Base-by-base conservation (phyloP, 2,329 filamentous ascomycete species). In the Pyrenophora teres region DNA sequence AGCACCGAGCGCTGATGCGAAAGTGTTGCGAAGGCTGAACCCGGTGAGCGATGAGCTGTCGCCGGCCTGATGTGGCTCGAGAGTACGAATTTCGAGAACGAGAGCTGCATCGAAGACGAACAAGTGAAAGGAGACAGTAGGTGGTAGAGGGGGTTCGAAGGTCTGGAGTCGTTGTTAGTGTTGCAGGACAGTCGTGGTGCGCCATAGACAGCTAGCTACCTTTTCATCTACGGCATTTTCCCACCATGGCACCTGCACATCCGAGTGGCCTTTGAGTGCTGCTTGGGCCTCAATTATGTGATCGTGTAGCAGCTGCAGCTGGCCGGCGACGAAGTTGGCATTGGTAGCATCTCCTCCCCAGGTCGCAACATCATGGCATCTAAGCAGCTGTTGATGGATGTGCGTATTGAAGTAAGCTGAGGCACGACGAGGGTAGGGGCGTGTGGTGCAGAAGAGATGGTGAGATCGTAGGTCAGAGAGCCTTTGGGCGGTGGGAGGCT, bases 311-410 rank as follows among this genome's bases (percentile, higher is more conserved):
- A 86, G 75, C 48, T 79, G 76, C 66, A 85, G 73, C 76, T 86
- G 82, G 50, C 83, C 79, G 58, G 77, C 79, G 65, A 85, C 81
- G 70, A 84, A 83, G 63, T 77, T 75, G 41, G 82, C 80, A 63
- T 84, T 79, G 39, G 76, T 78, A n/a, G 80, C 78, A 66, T 89
- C 84, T 13, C 87, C 85, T 31, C 88, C 88, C 78, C 86, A 87
- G 23, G 88, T 82, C 38, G 88, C 90, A 13, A 95, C 83, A 63
- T 88, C 84, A 96, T 86, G 40, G 96, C 85, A 72, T 95, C 90
- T 57, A 97, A 83, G 50, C 90, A 87, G 65, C 90, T 84, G 54
- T 89, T 93, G 61, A 97, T 87, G 35, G 92, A 80, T n/a, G 85
- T 84, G 56, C 90, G 84, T 10, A 94, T 83, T 9, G 83, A 77